Conservation (phyloP, 208 protist species). For the Entamoeba invadens region DNA sequence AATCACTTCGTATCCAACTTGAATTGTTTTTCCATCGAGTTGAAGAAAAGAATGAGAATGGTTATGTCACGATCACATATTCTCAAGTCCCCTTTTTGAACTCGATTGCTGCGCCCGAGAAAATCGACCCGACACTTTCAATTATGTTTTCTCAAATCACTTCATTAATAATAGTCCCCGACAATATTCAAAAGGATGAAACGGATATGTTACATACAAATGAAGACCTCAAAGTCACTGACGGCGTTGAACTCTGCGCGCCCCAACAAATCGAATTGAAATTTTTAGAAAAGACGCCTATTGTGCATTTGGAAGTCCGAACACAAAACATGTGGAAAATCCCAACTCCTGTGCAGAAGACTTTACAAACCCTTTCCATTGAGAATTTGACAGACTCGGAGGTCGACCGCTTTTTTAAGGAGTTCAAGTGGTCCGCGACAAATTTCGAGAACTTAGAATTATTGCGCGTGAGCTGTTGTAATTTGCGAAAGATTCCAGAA, state of each 20-base stretch:
- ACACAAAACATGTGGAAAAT: not conserved
- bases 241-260: no score
- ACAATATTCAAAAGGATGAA: not conserved
- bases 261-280: not conserved
- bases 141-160: not conserved
- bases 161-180: not conserved
- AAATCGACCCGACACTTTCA: not conserved
- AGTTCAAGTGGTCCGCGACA: not conserved
- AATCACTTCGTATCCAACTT: not conserved
- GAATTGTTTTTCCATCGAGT: not conserved
- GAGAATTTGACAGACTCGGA: not conserved
- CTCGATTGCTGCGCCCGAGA: not conserved
- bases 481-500: not conserved
- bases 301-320: not conserved
- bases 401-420: not conserved
- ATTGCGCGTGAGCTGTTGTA: not conserved
- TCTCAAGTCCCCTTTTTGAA: not conserved
- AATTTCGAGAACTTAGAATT: not conserved
- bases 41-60: not conserved
- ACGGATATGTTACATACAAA: not conserved
- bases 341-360: not conserved
- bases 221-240: no score
- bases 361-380: not conserved
- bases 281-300: not conserved
- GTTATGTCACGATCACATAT: not conserved